Base-by-base conservation (phyloP, 768 basidiomycete genomes). In the Russula foetens region DNA sequence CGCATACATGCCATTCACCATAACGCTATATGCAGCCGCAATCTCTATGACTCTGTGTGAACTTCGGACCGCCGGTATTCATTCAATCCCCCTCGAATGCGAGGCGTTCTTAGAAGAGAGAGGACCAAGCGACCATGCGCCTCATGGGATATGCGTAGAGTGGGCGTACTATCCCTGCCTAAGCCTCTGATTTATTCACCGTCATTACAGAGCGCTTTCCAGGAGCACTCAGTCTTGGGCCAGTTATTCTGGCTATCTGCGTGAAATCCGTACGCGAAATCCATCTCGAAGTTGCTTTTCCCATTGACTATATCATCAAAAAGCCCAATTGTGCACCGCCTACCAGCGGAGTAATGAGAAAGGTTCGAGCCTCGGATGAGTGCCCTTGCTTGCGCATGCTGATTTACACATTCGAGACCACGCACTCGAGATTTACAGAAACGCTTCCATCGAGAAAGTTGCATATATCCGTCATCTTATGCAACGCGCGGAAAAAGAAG, bases 1-100 rank as follows among this genome's bases (percentile, higher is more conserved):
- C 24, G 53, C 61, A 58, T 48, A 50, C 51, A 52, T 46, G 21
- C 17, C 19, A 5, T 38, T 45, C 49, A 24, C 35, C 33, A 31
- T 50, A 1, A 55, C 29, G 14, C 31, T 28, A 17, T 21, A 14
- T n/a, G 5, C 21, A 66, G 65, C 59, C 23, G 65, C 65, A 26
- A 61, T 66, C 41, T 46, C 59, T 7, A 66, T 66, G 65, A 64
- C 65, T n/a, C 21, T 66, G 31, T 66, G 65, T 51, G 65, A 66
- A 38, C 49, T 66, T 17, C 55, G 57, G 39, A 66, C 65, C 26
- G 63, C 63, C 23, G 61, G 55, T 33, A 44, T 52, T 21, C 56
- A 56, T 49, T 57, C 65, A 3, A 66, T 59, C 14, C 65, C 65
- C n/a, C 50, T 66, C 12, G 65, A 66, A 43, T 66, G 65, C 46